Conservation (phyloP, 2,329 filamentous ascomycete species). For the Juglanconis oblonga region DNA sequence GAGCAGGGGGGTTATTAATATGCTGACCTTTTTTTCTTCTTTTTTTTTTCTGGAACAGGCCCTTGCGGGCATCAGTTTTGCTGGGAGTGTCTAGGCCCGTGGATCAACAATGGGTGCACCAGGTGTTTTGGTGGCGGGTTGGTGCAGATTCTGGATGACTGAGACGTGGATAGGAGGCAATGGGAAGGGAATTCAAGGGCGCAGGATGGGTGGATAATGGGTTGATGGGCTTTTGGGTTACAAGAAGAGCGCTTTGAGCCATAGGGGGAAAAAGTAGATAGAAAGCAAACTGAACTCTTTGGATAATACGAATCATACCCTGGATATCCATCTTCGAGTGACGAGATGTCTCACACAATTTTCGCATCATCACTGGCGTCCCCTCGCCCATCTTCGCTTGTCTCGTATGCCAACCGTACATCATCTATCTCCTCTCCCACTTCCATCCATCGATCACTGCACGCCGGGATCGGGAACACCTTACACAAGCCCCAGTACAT, state of each 20-base stretch:
- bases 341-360: conserved; percentile 5
- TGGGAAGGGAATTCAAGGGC: neutral
- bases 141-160: neutral
- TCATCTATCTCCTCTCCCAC: conserved; percentile 63
- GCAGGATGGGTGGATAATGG: too few species aligned
- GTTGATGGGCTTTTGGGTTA: too few species aligned
- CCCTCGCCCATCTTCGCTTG: conserved; percentile 13
- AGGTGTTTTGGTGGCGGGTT: conserved; percentile 9
- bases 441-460: conserved; percentile 75
- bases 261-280: too few species aligned
- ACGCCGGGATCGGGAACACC: conserved; percentile 70
- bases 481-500: conserved; percentile 71
- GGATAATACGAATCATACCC: neutral
- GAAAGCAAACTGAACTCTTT: too few species aligned
- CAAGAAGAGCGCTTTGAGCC: too few species aligned
- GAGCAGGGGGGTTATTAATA: too few species aligned
- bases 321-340: neutral
- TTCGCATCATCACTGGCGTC: conserved; percentile 10
- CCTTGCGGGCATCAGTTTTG: conserved; percentile 19
- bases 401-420: conserved; percentile 44
- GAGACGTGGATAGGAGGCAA: neutral
- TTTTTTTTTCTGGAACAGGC: conserved; percentile 9
- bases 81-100: conserved; percentile 16
- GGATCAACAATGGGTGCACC: neutral
- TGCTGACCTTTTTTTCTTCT: too few species aligned